These are phyloP conservation scores for Heterobasidion irregulare DNA, from an alignment of 1,284 basidiomycete genomes.

Conservation along the genomic window DNA sequence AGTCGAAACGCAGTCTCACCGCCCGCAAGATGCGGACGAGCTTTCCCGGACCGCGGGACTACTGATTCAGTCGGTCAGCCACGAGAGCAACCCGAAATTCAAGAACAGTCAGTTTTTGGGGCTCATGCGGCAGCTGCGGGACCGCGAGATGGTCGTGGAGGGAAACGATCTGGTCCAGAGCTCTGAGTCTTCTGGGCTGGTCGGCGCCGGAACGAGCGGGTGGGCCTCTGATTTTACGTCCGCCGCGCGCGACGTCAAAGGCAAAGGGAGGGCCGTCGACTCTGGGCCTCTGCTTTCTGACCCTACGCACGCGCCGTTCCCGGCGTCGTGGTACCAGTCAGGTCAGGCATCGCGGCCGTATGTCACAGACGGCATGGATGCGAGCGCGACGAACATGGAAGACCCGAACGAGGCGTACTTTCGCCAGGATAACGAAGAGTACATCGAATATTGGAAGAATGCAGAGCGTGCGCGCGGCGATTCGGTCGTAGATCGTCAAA, in stretches of 20 bases:
- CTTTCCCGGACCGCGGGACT: slow-evolving; percentile 70
- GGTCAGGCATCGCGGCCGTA: neutral
- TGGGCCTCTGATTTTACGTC: slow-evolving; percentile 5
- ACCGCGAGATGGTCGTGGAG: slow-evolving; percentile 78
- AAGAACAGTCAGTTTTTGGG: slow-evolving; percentile 82
- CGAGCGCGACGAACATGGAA: slow-evolving; percentile 21
- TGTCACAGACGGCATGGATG: neutral
- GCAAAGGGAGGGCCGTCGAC: slow-evolving; percentile 50
- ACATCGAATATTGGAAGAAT: slow-evolving; percentile 44
- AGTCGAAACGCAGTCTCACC: slow-evolving; percentile 13
- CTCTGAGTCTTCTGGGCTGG: slow-evolving; percentile 17
- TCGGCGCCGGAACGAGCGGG: slow-evolving; percentile 5
- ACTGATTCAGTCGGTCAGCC: slow-evolving; percentile 61
- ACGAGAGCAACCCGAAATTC: slow-evolving; percentile 81
- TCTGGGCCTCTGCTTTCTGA: neutral
- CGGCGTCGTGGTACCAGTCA: neutral
- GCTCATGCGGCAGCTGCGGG: slow-evolving; percentile 81
- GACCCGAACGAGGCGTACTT: slow-evolving; percentile 64
- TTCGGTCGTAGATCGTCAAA: slow-evolving; percentile 2
- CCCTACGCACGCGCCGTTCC: neutral
- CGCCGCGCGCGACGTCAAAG: slow-evolving; percentile 43
- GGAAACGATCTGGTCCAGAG: slow-evolving; percentile 72
- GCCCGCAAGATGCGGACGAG: slow-evolving; percentile 37
- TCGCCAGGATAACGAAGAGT: slow-evolving; percentile 63
- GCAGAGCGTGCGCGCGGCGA: neutral